Evolutionary conservation across 768 basidiomycete genomes (phyloP).

Genomic region (Boletus vermiculosoides): DNA sequence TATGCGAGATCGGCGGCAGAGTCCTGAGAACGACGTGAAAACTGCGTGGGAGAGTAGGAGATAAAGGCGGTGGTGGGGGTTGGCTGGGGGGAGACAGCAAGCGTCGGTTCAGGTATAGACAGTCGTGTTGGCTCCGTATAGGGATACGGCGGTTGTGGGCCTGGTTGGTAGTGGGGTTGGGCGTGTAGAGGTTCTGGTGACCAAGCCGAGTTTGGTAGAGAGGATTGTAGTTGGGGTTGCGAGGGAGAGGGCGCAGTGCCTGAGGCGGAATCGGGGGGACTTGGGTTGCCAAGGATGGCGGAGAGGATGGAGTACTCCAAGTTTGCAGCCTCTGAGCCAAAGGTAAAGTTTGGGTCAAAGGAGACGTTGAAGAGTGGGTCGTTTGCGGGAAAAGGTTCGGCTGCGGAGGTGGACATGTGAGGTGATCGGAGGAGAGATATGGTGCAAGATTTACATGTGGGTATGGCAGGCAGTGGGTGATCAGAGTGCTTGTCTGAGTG

Average conservation of each 20-base stretch:
- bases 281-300: slow-evolving; percentile 81
- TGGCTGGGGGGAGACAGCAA: slow-evolving; percentile 25
- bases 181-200: slow-evolving; percentile 36
- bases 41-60: slow-evolving; percentile 31
- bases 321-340: slow-evolving; percentile 89
- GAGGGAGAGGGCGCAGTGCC: slow-evolving; percentile 28
- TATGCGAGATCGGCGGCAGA: slow-evolving; percentile 42
- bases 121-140: slow-evolving; percentile 33
- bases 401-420: slow-evolving; percentile 27
- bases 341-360: slow-evolving; percentile 62
- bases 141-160: slow-evolving; percentile 16
- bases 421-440: not conserved
- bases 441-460: slow-evolving; percentile 31
- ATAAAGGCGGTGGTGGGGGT: slow-evolving; percentile 32
- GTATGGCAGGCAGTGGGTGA: slow-evolving; percentile 25
- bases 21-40: slow-evolving; percentile 33
- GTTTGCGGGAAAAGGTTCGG: slow-evolving; percentile 49
- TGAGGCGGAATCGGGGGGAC: slow-evolving; percentile 40
- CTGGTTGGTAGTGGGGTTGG: slow-evolving; percentile 31
- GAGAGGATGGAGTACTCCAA: slow-evolving; percentile 94
- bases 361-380: slow-evolving; percentile 61
- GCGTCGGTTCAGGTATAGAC: slow-evolving; percentile 33
- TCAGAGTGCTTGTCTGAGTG: slow-evolving; percentile 32
- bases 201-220: slow-evolving; percentile 36
- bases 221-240: slow-evolving; percentile 23